Conservation (phyloP, 192 early-diverging fungal species). For the Coemansia sp. region DNA sequence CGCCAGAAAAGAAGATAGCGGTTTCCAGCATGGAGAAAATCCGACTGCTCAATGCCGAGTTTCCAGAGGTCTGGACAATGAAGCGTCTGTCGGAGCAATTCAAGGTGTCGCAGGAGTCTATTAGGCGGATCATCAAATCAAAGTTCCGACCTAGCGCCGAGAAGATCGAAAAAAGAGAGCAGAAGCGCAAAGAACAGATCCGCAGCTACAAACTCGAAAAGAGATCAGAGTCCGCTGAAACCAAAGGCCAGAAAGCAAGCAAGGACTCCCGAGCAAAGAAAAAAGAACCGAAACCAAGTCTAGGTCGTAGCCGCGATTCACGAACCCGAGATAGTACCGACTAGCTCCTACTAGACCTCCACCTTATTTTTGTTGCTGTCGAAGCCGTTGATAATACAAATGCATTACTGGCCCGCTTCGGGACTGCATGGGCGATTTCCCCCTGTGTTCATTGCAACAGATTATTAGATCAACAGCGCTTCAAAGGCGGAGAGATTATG, state of each 20-base stretch:
- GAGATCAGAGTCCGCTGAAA: constrained; percentile 10
- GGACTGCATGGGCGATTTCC: too few relatives aligned
- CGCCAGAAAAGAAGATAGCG: constrained; percentile 41
- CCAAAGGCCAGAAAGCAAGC: too few relatives aligned
- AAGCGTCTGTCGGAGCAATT: constrained; percentile 52
- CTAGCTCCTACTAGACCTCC: too few relatives aligned
- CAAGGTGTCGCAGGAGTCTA: constrained; percentile 53
- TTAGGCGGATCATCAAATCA: constrained; percentile 56
- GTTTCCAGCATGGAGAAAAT: constrained; percentile 51
- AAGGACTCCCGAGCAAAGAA: too few relatives aligned
- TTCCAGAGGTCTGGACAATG: constrained; percentile 51
- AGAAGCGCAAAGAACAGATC: constrained; percentile 41
- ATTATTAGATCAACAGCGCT: neutral
- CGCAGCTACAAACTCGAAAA: constrained; percentile 3
- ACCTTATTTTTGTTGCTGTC: too few relatives aligned
- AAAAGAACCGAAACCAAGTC: too few relatives aligned
- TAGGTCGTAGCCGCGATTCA: too few relatives aligned
- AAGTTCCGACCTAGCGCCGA: constrained; percentile 37
- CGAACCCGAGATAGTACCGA: too few relatives aligned
- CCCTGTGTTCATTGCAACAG: too few relatives aligned
- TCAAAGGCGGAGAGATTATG: neutral
- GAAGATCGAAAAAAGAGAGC: constrained; percentile 40
- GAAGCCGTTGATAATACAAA: too few relatives aligned
- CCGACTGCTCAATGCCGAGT: constrained; percentile 42
- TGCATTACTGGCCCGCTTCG: too few relatives aligned